phyloP scores from a whole-genome alignment of 495 filamentous ascomycete genomes.

The Penicillium coprophilum region DNA sequence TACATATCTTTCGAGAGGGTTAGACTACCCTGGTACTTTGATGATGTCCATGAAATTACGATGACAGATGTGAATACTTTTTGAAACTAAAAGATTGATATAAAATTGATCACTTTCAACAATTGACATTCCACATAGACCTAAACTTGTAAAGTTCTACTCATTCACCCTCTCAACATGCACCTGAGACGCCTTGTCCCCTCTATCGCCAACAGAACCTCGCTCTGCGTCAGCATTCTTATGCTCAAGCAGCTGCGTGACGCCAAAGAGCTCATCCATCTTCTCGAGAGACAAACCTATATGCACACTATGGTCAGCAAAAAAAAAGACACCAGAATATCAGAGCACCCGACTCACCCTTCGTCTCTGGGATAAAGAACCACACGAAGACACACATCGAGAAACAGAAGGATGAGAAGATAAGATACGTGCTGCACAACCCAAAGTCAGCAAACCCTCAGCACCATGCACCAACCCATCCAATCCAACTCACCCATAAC shows the following conservation, averaged over 20 bases:
- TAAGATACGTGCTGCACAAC: constrained; percentile 35
- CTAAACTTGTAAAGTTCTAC: not conserved
- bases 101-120: not conserved
- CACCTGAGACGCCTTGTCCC: constrained; percentile 12
- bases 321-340: not conserved
- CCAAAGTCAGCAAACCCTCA: constrained; percentile 40
- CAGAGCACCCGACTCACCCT: constrained; percentile 45
- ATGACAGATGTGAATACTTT: constrained; percentile 17
- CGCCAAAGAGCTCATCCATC: constrained; percentile 55
- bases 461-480: constrained; percentile 21
- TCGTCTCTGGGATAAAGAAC: constrained; percentile 75
- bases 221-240: constrained; percentile 27
- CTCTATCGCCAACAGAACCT: constrained; percentile 3
- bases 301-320: not conserved
- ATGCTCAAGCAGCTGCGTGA: constrained; percentile 27
- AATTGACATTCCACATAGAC: not conserved
- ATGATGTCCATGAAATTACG: constrained; percentile 24
- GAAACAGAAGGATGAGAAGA: constrained; percentile 59
- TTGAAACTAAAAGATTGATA: not conserved
- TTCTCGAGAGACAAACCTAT: constrained; percentile 46
- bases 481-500: constrained; percentile 51
- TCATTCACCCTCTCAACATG: constrained; percentile 14
- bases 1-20: constrained; percentile 16
- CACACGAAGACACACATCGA: constrained; percentile 66
- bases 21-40: constrained; percentile 1